A percentile compares a stretch with the other conserved stretches of the same genome.
Evolutionary conservation across 176 grass and related monocot species (phyloP).

Genomic region (Saccharum officinarum): DNA sequence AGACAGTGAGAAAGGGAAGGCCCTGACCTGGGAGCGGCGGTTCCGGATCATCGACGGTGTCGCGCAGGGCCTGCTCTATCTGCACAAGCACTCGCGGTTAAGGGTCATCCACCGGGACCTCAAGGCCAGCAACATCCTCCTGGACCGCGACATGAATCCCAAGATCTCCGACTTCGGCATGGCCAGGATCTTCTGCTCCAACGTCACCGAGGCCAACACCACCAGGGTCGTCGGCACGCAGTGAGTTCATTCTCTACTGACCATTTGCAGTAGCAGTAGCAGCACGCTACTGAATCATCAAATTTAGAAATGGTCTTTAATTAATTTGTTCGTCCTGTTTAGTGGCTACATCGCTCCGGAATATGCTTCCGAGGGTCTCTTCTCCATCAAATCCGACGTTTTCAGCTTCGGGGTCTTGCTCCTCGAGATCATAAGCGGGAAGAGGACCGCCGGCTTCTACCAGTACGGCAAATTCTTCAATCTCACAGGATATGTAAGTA

Average conservation of each 20-base stretch:
- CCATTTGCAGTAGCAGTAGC: background rate
- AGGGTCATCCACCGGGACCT: slow-evolving; percentile 51
- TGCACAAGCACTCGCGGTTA: slow-evolving; percentile 58
- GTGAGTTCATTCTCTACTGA: slow-evolving; percentile 14
- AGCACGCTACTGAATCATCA: background rate
- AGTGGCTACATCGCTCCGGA: slow-evolving; percentile 69
- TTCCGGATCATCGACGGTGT: slow-evolving; percentile 54
- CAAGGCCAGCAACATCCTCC: slow-evolving; percentile 49
- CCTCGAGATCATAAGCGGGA: slow-evolving; percentile 62
- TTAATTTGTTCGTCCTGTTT: background rate
- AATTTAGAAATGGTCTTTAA: background rate
- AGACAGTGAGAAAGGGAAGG: slow-evolving; percentile 10
- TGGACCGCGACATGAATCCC: slow-evolving; percentile 48
- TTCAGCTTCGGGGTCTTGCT: slow-evolving; percentile 61
- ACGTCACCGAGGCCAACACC: slow-evolving; percentile 42
- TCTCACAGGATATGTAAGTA: slow-evolving; percentile 58
- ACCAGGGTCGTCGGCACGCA: slow-evolving; percentile 53
- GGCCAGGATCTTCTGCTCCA: slow-evolving; percentile 50
- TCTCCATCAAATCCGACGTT: slow-evolving; percentile 58
- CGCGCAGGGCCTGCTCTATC: slow-evolving; percentile 57
- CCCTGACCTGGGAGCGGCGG: slow-evolving; percentile 34
- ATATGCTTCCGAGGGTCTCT: slow-evolving; percentile 60
- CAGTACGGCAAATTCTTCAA: slow-evolving; percentile 50
- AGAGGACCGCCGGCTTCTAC: slow-evolving; percentile 53
- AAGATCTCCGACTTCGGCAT: slow-evolving; percentile 62